A percentile compares a stretch with the other conserved stretches of the same genome.
Conservation (phyloP, 768 basidiomycete species). For the Mycena amicta region DNA sequence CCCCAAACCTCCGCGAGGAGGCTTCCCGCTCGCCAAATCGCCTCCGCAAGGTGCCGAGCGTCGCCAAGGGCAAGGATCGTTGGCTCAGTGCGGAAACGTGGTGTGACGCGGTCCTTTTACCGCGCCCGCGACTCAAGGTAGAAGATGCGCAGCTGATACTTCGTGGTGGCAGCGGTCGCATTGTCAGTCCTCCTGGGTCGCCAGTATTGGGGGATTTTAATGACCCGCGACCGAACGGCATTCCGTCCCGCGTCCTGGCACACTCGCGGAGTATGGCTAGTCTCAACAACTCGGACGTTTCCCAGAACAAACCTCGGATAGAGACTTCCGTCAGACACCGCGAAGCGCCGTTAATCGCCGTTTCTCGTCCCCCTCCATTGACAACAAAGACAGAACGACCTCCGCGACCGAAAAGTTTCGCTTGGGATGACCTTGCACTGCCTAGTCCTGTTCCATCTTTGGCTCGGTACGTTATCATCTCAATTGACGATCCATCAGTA, state of each 20-base stretch:
- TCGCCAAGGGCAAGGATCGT: conserved; percentile 52
- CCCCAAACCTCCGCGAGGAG: conserved; percentile 62
- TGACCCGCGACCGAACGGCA: conserved; percentile 27
- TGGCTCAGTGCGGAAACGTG: conserved; percentile 79
- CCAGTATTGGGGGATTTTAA: conserved; percentile 35
- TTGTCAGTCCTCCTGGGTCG: conserved; percentile 53
- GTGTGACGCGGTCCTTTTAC: conserved; percentile 81
- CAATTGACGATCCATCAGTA: neutral
- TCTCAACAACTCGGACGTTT: conserved; percentile 16
- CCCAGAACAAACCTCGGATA: conserved; percentile 9
- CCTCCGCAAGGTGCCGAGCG: conserved; percentile 19
- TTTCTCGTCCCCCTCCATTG: conserved; percentile 13
- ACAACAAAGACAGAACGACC: conserved; percentile 23
- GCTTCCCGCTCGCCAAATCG: conserved; percentile 16
- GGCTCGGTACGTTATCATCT: conserved; percentile 39
- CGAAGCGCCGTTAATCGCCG: neutral
- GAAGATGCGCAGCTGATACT: conserved; percentile 30
- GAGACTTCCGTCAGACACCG: conserved; percentile 6
- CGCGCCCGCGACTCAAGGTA: conserved; percentile 69
- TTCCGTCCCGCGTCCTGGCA: conserved; percentile 49
- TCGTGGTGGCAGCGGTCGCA: conserved; percentile 30
- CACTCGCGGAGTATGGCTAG: conserved; percentile 41
- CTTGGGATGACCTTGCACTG: conserved; percentile 59
- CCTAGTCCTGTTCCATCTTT: conserved; percentile 65
- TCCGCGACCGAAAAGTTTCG: conserved; percentile 59